Evolutionary conservation across 2,329 filamentous ascomycete species (phyloP), one percentile per base, ranked within the genome.

Genomic region (Nemania serpens): DNA sequence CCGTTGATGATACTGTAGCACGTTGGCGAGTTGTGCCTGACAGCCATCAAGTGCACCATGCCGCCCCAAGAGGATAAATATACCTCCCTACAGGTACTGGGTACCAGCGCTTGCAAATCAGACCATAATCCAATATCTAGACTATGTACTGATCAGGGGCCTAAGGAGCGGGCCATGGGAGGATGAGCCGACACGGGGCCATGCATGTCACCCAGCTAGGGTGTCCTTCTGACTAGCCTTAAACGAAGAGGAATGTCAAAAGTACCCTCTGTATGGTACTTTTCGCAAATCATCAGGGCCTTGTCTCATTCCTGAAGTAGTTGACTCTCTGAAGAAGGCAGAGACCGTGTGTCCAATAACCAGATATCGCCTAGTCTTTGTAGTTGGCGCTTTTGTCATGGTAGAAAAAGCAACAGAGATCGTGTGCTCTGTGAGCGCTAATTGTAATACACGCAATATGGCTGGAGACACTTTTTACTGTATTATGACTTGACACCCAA

Each of bases 111-210:
- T 61, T 58, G 55, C 46, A 57, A 64, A 65, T 66, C 64, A 65
- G 62, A 58, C 64, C 62, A 66, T 46, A 61, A 54, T 53, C 50
- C 60, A 56, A 59, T 61, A 39, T n/a, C 11, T n/a, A 29, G 7
- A 7, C 7, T 29, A 29, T 29, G 25, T 39, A 59, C 55, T 59
- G 56, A 65, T 56, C 60, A 62, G 55, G 62, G 59, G 58, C 45
- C 58, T 46, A 48, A 64, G 63, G 66, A 64, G 65, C 46, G 65
- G 63, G 62, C 68, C 69, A 62, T 71, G 66, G 65, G 66, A 70
- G 66, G 66, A 64, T 66, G 69, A 69, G 62, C 63, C 66, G 68
- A 71, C 69, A 70, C 69, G 69, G 70, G 70, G 69, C 68, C 62
- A 69, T 70, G 66, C 62, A 67, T 69, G 67, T 64, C 61, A 67